Evolutionary conservation across 2,329 filamentous ascomycete species (phyloP).

Genomic region (Thelonectria blattea): DNA sequence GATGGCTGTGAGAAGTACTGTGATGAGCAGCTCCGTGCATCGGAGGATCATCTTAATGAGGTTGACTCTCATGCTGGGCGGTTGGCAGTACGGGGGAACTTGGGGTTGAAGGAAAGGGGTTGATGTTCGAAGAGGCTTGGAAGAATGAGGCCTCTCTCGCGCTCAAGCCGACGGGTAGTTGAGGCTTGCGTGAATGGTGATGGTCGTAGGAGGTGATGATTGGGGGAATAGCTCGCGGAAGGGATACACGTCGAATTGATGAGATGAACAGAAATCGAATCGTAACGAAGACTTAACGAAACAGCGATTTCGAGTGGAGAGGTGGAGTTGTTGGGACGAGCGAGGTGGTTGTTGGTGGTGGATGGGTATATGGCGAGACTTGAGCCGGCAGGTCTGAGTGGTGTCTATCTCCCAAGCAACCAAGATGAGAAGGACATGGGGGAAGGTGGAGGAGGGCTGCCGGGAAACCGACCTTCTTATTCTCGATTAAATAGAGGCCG

Average conservation of each 20-base stretch:
- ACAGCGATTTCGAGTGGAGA: slow-evolving; percentile 20
- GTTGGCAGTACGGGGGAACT: slow-evolving; percentile 11
- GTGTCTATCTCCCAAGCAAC: slow-evolving; percentile 37
- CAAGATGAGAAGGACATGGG: slow-evolving; percentile 24
- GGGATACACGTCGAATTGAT: background rate
- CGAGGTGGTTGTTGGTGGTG: slow-evolving; percentile 24
- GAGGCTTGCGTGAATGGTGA: slow-evolving; percentile 1
- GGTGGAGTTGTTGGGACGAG: slow-evolving; percentile 20
- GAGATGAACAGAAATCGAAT: slow-evolving; percentile 20
- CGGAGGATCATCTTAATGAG: slow-evolving; percentile 56
- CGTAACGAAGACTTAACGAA: slow-evolving; percentile 28
- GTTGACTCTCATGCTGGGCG: slow-evolving; percentile 41
- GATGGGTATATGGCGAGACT: slow-evolving; percentile 30
- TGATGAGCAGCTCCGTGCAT: slow-evolving; percentile 56
- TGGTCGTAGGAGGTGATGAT: slow-evolving; percentile 1
- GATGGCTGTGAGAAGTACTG: slow-evolving; percentile 60
- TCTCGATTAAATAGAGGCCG: slow-evolving; percentile 14
- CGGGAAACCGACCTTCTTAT: slow-evolving; percentile 1
- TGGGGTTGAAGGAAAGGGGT: slow-evolving; percentile 6
- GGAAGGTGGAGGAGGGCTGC: slow-evolving; percentile 20
- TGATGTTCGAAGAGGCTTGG: background rate
- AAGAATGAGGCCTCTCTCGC: background rate
- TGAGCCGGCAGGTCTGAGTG: slow-evolving; percentile 16
- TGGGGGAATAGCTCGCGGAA: background rate
- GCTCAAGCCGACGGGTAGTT: slow-evolving; percentile 1